A percentile compares a stretch with the other conserved stretches of the same genome.
These are phyloP conservation scores for Sugiyamaella smithiae DNA, from an alignment of 805 yeast species.

Conservation along the genomic window DNA sequence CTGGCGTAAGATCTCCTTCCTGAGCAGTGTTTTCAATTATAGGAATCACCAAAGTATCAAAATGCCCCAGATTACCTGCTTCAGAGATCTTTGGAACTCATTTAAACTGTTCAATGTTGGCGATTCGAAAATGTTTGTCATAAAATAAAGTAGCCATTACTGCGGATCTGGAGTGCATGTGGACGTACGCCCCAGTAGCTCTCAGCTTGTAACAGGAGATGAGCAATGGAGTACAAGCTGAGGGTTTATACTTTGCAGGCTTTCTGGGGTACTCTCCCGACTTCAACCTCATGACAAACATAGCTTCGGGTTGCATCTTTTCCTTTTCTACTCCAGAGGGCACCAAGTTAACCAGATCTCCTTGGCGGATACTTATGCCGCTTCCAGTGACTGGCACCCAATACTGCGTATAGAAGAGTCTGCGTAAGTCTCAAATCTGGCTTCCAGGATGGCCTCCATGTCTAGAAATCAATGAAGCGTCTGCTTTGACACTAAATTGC, in stretches of 20 bases:
- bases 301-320: constrained; percentile 71
- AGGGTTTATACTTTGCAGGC: constrained; percentile 76
- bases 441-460: constrained; percentile 76
- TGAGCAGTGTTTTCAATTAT: constrained; percentile 88
- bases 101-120: constrained; percentile 87
- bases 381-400: constrained; percentile 98
- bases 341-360: constrained; percentile 64
- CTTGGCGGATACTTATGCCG: constrained; percentile 73
- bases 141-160: constrained; percentile 74
- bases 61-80: constrained; percentile 66
- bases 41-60: constrained; percentile 77
- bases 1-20: constrained; percentile 72
- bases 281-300: constrained; percentile 69
- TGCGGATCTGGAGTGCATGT: constrained; percentile 89
- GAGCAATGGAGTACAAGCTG: constrained; percentile 91
- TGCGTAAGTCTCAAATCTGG: constrained; percentile 77
- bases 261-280: constrained; percentile 51
- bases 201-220: constrained; percentile 64
- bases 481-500: too few relatives aligned
- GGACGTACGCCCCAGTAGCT: constrained; percentile 88
- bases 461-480: constrained; percentile 31
- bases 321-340: constrained; percentile 98
- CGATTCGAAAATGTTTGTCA: constrained; percentile 67
- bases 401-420: constrained; percentile 68
- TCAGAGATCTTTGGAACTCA: constrained; percentile 75